Evolutionary conservation across 768 basidiomycete species (phyloP), one percentile per base, ranked within the genome.

Genomic region (Tricholoma flavovirens): DNA sequence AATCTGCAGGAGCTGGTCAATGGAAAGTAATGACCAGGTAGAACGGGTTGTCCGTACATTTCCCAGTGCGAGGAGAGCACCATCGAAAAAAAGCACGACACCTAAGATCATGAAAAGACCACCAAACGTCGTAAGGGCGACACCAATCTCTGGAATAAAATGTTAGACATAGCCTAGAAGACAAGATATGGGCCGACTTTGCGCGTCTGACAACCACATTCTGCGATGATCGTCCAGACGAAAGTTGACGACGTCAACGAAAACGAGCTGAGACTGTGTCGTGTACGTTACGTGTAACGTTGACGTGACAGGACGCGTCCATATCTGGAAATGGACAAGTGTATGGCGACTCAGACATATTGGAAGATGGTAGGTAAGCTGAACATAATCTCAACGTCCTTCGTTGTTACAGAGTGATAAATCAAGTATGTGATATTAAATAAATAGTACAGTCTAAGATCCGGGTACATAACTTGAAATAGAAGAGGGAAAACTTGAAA

Each of bases 91-190:
- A 61, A 98, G 83, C 78, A 98, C 83, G 42, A 99, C 86, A 24
- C 97, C 97, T 36, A 99, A 79, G 66, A 98, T 78, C 89, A 98
- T 96, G 78, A 99, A 99, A 58, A 96, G 77, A 36, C 81, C 86
- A 53, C 97, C 97, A 64, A 97, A 97, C 15, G 94, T 90, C 43
- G 96, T 98, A 61, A 98, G 83, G 50, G 93, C 95, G 56, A 98
- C 95, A 63, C 96, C 93, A 63, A 97, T 96, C 78, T 96, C 93
- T 95, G 69, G 56, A 45, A 24, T 35, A 5, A 19, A 54, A 56
- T 55, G 58, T 51, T 52, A 43, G 49, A 29, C 30, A 49, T 38
- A 24, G 46, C 26, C n/a, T 21, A 17, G 11, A 22, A 38, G 15
- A 15, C 9, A 26, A 29, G 19, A 19, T 24, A 9, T 12, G 10